Conservation (phyloP, 352 stramenopile genomes). For the Globisporangium irregulare region DNA sequence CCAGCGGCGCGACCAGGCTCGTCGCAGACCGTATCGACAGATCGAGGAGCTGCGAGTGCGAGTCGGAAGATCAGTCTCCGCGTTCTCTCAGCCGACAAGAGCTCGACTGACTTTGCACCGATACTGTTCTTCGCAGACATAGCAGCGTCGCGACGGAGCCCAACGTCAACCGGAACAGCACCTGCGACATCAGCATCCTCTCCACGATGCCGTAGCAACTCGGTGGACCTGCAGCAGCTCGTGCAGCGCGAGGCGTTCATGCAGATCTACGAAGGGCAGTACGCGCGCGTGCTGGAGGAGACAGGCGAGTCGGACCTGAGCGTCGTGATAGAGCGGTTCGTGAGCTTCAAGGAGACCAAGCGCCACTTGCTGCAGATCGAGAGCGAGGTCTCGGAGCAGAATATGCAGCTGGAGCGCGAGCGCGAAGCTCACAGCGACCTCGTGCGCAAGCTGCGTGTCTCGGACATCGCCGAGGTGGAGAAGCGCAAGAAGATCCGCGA, state of each 20-base stretch:
- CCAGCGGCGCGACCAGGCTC: slow-evolving; percentile 10
- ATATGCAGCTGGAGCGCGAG: slow-evolving; percentile 27
- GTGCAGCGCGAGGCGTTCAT: slow-evolving; percentile 46
- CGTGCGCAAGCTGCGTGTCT: slow-evolving; percentile 39
- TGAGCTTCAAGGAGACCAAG: slow-evolving; percentile 31
- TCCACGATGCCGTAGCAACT: slow-evolving; percentile 21
- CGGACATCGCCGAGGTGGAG: slow-evolving; percentile 43
- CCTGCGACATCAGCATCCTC: neutral
- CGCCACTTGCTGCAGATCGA: slow-evolving; percentile 50
- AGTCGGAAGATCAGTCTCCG: slow-evolving; percentile 8
- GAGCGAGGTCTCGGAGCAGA: slow-evolving; percentile 29
- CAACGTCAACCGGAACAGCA: neutral
- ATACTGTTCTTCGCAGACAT: neutral
- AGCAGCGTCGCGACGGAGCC: neutral
- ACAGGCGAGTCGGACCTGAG: slow-evolving; percentile 48
- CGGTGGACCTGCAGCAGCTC: slow-evolving; percentile 25
- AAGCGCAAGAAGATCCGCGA: slow-evolving; percentile 58
- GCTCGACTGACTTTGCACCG: neutral
- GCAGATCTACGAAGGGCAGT: slow-evolving; percentile 59
- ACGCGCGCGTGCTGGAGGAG: slow-evolving; percentile 44
- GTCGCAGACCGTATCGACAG: neutral
- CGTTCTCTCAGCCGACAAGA: neutral
- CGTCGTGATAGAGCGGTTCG: slow-evolving; percentile 49
- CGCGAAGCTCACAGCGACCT: slow-evolving; percentile 27
- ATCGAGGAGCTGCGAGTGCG: neutral